Evolutionary conservation across 2,329 filamentous ascomycete genomes (phyloP), one percentile per base, ranked within the genome.

Genomic region (Hypoxylon sp.): DNA sequence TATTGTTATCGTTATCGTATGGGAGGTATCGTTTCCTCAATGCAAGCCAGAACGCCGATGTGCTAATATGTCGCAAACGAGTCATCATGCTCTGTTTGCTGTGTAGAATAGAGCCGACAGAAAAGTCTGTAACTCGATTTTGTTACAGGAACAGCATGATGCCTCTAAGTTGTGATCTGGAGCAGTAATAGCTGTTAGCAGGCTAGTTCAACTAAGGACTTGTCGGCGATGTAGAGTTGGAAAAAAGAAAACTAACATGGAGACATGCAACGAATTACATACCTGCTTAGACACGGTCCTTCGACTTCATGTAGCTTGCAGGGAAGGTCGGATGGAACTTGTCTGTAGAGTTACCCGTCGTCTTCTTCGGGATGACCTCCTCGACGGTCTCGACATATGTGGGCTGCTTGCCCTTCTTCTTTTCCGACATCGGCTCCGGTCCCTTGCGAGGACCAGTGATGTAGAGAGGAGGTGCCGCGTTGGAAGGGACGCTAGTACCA

Each of bases 401-500:
- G 3, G 17, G 17, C 19, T 60, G 17, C 21, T 56, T 63, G 10
- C 48, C 46, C 34, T 50, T 32, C 21, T 32, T 41, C n/a, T 59
- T 49, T 28, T 43, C 38, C 1, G 38, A 43, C 38, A 21, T 21
- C 9, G 17, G 9, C 17, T 36, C 34, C 32, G 2, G 23, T 34
- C 13, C 32, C 17, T 19, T 6, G n/a, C 13, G n/a, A 11, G 17
- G 38, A n/a, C 38, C 9, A 2, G 17, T 59, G 23, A 65, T 48
- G 38, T 61, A 61, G 19, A 66, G 9, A 14, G 63, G 63, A 3
- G 63, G 63, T 0, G 58, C 63, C 0, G 63, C 58, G 3, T 66
- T 51, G 1, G 58, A 66, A 13, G 23, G 17, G 4, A 32, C 51
- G n/a, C 11, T 28, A 46, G 23, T 23, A 23, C 23, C 64, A 3